phyloP scores from a whole-genome alignment of 2,329 filamentous ascomycete species.

The Xylariaceae sp. region DNA sequence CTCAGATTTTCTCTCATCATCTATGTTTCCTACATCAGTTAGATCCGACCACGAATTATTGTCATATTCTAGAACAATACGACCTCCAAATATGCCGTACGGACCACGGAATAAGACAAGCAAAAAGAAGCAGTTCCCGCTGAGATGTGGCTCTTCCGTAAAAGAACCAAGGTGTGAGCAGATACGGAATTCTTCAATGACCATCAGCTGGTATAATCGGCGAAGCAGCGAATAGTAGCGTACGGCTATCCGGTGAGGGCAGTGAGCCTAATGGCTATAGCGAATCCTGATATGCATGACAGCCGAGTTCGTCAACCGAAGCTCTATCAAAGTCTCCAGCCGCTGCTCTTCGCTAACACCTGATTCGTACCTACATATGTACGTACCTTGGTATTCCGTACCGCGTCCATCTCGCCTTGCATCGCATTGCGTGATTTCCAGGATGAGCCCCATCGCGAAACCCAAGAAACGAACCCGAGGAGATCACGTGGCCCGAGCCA shows the following conservation, averaged over 20 bases:
- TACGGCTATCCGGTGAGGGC: neutral
- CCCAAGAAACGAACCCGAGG: no score
- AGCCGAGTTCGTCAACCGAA: neutral
- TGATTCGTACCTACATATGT: neutral
- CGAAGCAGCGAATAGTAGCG: neutral
- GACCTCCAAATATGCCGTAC: no score
- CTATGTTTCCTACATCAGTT: neutral
- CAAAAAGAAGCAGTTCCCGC: no score
- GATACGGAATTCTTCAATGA: no score
- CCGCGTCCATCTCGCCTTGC: neutral
- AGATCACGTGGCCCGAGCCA: neutral
- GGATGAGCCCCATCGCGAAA: neutral
- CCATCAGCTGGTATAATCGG: neutral
- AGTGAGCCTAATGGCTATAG: neutral
- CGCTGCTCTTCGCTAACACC: neutral
- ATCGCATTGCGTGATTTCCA: neutral
- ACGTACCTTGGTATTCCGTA: neutral
- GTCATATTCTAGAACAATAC: neutral
- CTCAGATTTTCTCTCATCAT: neutral
- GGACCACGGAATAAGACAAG: no score
- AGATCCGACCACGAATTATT: neutral
- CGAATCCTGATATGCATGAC: neutral
- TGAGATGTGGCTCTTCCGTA: no score
- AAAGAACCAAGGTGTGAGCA: no score
- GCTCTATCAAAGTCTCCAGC: neutral